Base-by-base conservation (phyloP, 371 early-diverging fungal species). In the Ordospora pajunii region DNA sequence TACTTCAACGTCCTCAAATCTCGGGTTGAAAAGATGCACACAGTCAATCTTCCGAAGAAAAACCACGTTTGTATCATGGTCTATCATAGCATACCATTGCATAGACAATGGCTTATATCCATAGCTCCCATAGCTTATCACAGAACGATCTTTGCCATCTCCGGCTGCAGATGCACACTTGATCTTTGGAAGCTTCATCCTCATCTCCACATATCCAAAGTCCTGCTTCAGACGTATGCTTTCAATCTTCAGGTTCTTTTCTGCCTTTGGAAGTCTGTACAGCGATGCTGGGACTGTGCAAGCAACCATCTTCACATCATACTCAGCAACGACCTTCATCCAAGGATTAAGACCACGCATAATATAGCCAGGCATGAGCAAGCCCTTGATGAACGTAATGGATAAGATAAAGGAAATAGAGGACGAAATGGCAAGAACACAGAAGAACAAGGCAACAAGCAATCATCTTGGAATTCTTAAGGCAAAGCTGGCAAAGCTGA, bases 401-500 rank as follows among this genome's bases (percentile, higher is more conserved):
- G 84, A 84, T 58, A 84, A 87, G 89, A 90, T 86, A 89, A 90
- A 83, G 71, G 82, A 81, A 78, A 82, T 85, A 44, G 86, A 85
- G 67, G 70, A 66, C 58, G 86, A 92, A 85, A 91, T 92, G 91
- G 91, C 92, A 73, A 87, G 89, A 43, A 93, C 93, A 53, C 94
- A 93, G 82, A 91, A 91, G 85, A 93, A 93, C 87, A 93, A 92
- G 87, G 93, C 93, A 76, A 97, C 97, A 74, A 91, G 92, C 81
- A 89, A 92, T 86, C 96, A 96, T 87, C 88, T 96, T 66, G 97
- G 96, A 81, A 86, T 94, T 70, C 87, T 97, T 68, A 97, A 93
- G 84, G 90, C 90, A 21, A 95, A 94, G 83, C 86, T 97, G 51
- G 95, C 96, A 45, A 91, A 90, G 83, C 90, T 93, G 78, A 86